These are phyloP conservation scores for Mycena sp. DNA, from an alignment of 1,284 basidiomycete genomes.

Conservation along the genomic window DNA sequence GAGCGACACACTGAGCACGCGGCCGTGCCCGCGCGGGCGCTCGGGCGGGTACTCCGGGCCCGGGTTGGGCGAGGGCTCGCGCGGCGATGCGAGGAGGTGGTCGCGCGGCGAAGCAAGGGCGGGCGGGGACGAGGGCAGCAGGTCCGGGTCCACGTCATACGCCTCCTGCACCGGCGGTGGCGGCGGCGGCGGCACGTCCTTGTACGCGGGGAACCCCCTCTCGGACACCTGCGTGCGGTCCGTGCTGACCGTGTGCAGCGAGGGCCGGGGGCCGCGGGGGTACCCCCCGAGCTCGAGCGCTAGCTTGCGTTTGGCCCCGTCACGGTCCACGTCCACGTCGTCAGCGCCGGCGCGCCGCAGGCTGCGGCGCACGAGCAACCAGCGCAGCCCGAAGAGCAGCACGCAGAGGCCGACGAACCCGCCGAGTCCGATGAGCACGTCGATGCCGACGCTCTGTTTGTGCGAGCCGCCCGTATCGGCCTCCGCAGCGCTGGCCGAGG, in stretches of 20 bases:
- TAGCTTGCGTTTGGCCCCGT: slow-evolving; percentile 20
- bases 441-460: slow-evolving; percentile 63
- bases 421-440: slow-evolving; percentile 65
- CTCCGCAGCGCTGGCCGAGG: slow-evolving; percentile 4
- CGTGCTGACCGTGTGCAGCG: slow-evolving; percentile 29
- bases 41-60: slow-evolving; percentile 9
- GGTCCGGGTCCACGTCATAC: background rate
- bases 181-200: background rate
- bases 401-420: slow-evolving; percentile 66
- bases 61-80: background rate
- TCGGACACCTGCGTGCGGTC: slow-evolving; percentile 27
- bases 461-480: slow-evolving; percentile 34
- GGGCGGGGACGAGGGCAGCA: background rate
- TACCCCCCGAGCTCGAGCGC: slow-evolving; percentile 32
- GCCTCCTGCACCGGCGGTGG: background rate
- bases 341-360: slow-evolving; percentile 34
- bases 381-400: slow-evolving; percentile 61
- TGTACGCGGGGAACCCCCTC: background rate
- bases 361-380: slow-evolving; percentile 54
- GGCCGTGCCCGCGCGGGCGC: slow-evolving; percentile 6
- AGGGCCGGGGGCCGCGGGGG: slow-evolving; percentile 30
- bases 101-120: background rate
- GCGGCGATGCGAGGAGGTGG: slow-evolving; percentile 2
- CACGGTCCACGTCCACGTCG: slow-evolving; percentile 19
- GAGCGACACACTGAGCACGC: slow-evolving; percentile 15